Evolutionary conservation across 2,329 filamentous ascomycete species (phyloP).

Genomic region (Sporothrix variecibatus): DNA sequence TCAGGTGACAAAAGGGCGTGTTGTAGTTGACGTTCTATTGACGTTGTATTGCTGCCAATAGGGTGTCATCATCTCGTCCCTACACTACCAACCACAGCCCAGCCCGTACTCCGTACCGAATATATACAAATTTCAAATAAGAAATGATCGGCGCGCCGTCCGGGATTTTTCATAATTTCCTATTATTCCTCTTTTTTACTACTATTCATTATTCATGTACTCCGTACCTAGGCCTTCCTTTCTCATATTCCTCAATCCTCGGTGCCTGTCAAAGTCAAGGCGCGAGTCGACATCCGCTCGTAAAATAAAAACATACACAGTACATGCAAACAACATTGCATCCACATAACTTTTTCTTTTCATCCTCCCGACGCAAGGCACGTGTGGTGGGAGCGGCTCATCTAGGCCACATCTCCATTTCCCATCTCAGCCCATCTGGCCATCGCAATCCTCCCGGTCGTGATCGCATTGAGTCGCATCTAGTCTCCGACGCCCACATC

Average conservation of each 20-base stretch:
- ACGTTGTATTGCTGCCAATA: not conserved
- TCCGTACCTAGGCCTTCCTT: too few species aligned
- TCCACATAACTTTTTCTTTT: not conserved
- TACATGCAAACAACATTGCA: not conserved
- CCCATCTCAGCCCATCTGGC: not conserved
- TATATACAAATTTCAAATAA: not conserved
- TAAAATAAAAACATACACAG: too few species aligned
- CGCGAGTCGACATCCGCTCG: not conserved
- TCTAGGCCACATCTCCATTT: not conserved
- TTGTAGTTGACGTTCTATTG: not conserved
- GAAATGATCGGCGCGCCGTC: not conserved
- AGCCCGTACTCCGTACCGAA: not conserved
- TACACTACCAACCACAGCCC: not conserved
- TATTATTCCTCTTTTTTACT: not conserved
- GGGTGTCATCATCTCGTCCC: conserved; percentile 4
- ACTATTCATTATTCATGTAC: too few species aligned
- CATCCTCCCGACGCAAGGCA: conserved; percentile 3
- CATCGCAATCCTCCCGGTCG: conserved; percentile 1
- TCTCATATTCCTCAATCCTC: not conserved
- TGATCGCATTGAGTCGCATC: not conserved
- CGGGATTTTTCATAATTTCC: not conserved
- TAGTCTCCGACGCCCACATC: not conserved
- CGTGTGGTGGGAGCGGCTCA: not conserved
- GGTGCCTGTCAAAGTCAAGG: not conserved
- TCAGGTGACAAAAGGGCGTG: not conserved